Conservation (phyloP, 1,284 basidiomycete species). For the Blastosporella zonata region DNA sequence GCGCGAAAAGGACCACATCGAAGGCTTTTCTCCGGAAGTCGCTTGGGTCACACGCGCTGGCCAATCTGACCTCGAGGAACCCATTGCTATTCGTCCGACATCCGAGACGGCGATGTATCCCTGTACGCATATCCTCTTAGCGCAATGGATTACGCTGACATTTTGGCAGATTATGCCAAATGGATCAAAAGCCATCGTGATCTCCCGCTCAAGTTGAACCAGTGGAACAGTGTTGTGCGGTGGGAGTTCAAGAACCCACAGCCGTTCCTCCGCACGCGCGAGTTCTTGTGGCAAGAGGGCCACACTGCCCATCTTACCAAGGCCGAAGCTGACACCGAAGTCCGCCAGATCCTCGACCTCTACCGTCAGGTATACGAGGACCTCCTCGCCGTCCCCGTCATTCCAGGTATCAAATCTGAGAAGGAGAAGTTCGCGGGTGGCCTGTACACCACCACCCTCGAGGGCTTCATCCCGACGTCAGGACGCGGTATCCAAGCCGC, state of each 20-base stretch:
- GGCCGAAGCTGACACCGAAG: conserved; percentile 88
- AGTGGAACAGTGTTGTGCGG: conserved; percentile 98
- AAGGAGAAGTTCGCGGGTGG: conserved; percentile 99
- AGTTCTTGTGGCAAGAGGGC: conserved; percentile 99
- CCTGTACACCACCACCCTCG: conserved; percentile 96
- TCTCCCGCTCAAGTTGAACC: conserved; percentile 95
- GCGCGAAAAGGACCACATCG: conserved; percentile 97
- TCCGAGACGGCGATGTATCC: conserved; percentile 99
- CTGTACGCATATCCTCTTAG: conserved; percentile 47
- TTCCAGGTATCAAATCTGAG: conserved; percentile 96
- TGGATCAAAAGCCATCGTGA: conserved; percentile 99
- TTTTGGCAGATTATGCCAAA: conserved; percentile 76
- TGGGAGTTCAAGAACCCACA: conserved; percentile 99
- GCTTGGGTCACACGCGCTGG: conserved; percentile 99
- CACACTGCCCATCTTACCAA: conserved; percentile 95
- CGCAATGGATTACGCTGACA: neutral
- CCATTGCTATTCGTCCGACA: conserved; percentile 96
- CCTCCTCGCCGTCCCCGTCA: conserved; percentile 94
- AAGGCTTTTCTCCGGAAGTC: conserved; percentile 99
- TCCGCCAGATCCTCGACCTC: conserved; percentile 91
- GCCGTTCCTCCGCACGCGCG: conserved; percentile 97
- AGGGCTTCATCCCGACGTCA: conserved; percentile 97
- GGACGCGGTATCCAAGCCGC: conserved; percentile 97
- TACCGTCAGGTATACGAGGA: conserved; percentile 98
- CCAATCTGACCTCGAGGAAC: conserved; percentile 92